phyloP scores from a whole-genome alignment of 108 stramenopile species.

The Skeletonema potamos region DNA sequence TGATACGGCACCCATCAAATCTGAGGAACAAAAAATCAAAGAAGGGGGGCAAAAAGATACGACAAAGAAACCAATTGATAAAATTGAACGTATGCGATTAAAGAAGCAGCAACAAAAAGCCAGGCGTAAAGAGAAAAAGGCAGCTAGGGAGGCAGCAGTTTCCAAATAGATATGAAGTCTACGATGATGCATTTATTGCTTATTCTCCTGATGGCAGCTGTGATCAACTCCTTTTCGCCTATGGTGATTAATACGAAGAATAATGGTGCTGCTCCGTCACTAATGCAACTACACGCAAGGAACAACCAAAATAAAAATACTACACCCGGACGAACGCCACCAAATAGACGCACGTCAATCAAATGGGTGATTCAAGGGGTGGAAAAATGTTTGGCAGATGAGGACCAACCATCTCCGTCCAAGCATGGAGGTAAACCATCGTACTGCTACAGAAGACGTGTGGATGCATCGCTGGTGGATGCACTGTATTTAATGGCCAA shows the following conservation, averaged over 20 bases:
- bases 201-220: neutral
- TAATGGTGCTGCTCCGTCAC: neutral
- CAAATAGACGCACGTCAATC: slow-evolving; percentile 34
- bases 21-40: neutral
- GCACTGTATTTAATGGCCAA: slow-evolving; percentile 37
- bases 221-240: neutral
- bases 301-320: neutral
- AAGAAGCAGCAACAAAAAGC: slow-evolving; percentile 34
- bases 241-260: neutral
- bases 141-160: slow-evolving; percentile 6
- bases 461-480: slow-evolving; percentile 36
- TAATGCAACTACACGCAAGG: neutral
- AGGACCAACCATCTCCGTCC: neutral
- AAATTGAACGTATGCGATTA: slow-evolving; percentile 32
- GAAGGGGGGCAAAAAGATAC: slow-evolving; percentile 1
- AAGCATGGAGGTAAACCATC: slow-evolving; percentile 1
- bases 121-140: slow-evolving; percentile 26
- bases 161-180: neutral
- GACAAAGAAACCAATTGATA: neutral
- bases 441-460: slow-evolving; percentile 28
- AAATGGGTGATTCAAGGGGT: slow-evolving; percentile 44
- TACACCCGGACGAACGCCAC: slow-evolving; percentile 17
- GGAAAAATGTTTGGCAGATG: slow-evolving; percentile 33
- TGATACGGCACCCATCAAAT: neutral
- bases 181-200: neutral